Evolutionary conservation across 495 filamentous ascomycete genomes (phyloP).

Genomic region (Xylaria flabelliformis): DNA sequence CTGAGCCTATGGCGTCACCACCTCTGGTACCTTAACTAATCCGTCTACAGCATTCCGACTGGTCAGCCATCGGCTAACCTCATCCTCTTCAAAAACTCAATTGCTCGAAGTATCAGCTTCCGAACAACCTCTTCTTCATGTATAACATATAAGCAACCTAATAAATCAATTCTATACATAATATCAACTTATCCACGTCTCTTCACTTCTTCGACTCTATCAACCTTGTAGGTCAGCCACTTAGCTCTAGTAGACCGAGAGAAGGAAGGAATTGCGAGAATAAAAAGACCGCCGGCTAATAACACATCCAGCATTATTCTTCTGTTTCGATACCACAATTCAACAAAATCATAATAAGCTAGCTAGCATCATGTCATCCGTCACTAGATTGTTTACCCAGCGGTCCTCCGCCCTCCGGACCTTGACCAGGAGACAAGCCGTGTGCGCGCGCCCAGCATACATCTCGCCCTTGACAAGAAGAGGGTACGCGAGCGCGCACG

Average conservation of each 20-base stretch:
- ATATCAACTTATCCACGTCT: neutral
- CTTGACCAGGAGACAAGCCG: neutral
- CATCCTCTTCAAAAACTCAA: neutral
- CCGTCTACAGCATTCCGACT: constrained; percentile 10
- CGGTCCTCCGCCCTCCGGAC: constrained; percentile 4
- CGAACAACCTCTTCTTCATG: neutral
- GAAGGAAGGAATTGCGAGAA: neutral
- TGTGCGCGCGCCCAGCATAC: neutral
- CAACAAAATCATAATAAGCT: neutral
- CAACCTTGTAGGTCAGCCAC: neutral
- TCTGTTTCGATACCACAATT: neutral
- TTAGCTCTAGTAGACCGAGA: neutral
- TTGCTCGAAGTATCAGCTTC: constrained; percentile 6
- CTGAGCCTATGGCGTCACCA: constrained; percentile 21
- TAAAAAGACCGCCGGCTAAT: neutral
- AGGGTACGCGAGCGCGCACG: constrained; percentile 28
- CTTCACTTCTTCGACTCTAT: too few species aligned
- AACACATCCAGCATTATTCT: neutral
- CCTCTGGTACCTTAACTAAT: neutral
- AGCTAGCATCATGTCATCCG: constrained; percentile 7
- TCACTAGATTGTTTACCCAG: neutral
- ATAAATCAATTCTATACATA: neutral
- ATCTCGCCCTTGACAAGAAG: constrained; percentile 22
- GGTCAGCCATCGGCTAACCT: constrained; percentile 28
- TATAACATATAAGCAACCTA: neutral